A percentile compares a stretch with the other conserved stretches of the same genome.
phyloP scores from a whole-genome alignment of 306 rosid genomes.

The Hylodesmum podocarpum region DNA sequence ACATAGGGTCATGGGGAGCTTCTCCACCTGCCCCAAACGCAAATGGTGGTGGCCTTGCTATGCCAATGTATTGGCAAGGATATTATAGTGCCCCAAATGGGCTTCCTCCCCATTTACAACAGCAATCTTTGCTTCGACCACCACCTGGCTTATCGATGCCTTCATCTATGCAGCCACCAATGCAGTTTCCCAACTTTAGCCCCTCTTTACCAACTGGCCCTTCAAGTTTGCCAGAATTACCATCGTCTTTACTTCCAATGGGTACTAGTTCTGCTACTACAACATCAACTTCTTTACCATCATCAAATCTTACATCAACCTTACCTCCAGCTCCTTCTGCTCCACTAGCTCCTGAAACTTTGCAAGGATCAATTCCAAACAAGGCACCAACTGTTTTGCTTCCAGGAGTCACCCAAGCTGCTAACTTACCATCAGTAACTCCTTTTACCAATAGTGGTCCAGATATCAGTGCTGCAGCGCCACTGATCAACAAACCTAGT shows the following conservation, averaged over 20 bases:
- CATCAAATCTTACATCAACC: constrained; percentile 38
- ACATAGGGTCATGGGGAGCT: constrained; percentile 81
- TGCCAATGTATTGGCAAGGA: constrained; percentile 99
- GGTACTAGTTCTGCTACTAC: constrained; percentile 46
- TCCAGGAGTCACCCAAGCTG: constrained; percentile 33
- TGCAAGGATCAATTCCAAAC: constrained; percentile 50
- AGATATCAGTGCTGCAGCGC: constrained; percentile 45
- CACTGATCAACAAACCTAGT: constrained; percentile 54
- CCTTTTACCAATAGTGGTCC: constrained; percentile 43
- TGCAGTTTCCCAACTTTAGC: constrained; percentile 70
- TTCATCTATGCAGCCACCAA: constrained; percentile 76
- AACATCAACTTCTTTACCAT: constrained; percentile 41
- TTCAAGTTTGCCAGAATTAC: constrained; percentile 61
- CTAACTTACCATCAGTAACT: constrained; percentile 51
- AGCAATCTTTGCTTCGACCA: constrained; percentile 81
- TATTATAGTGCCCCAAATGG: constrained; percentile 85
- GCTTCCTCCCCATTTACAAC: constrained; percentile 83
- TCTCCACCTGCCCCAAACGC: constrained; percentile 67
- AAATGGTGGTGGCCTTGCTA: constrained; percentile 70
- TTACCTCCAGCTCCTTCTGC: constrained; percentile 47
- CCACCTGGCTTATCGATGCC: constrained; percentile 86
- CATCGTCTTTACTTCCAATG: constrained; percentile 53
- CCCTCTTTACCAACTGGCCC: constrained; percentile 57
- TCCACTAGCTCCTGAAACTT: constrained; percentile 54
- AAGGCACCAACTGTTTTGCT: constrained; percentile 44